These are phyloP conservation scores for Bruguiera gymnorhiza DNA, from an alignment of 345 rosid genomes.

Conservation along the genomic window DNA sequence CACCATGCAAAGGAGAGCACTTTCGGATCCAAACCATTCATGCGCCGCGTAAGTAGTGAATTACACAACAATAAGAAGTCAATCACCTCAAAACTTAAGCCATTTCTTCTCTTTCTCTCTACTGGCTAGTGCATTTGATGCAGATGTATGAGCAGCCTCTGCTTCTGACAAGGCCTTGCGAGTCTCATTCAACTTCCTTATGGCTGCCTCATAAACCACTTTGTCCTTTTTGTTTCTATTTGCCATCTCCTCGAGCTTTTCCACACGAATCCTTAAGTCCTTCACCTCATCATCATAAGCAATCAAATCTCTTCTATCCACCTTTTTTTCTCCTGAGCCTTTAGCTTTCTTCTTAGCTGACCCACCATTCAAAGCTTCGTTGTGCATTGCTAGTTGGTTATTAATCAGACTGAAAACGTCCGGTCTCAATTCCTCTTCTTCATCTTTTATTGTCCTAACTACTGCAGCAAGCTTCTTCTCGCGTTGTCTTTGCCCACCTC, in stretches of 20 bases:
- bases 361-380: slow-evolving; percentile 34
- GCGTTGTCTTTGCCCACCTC: slow-evolving; percentile 92
- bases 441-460: slow-evolving; percentile 55
- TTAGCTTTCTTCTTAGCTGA: slow-evolving; percentile 40
- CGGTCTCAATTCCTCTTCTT: slow-evolving; percentile 54
- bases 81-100: slow-evolving; percentile 64
- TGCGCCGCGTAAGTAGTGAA: background rate
- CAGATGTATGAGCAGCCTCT: slow-evolving; percentile 69
- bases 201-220: slow-evolving; percentile 69
- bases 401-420: slow-evolving; percentile 84
- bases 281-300: slow-evolving; percentile 72
- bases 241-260: slow-evolving; percentile 79
- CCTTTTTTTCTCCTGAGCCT: slow-evolving; percentile 53
- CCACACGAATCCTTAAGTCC: slow-evolving; percentile 51
- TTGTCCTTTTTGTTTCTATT: slow-evolving; percentile 75
- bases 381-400: slow-evolving; percentile 46
- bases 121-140: slow-evolving; percentile 57
- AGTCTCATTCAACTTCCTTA: slow-evolving; percentile 62
- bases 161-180: slow-evolving; percentile 59
- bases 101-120: slow-evolving; percentile 91
- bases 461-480: slow-evolving; percentile 78
- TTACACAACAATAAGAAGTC: background rate
- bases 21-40: background rate
- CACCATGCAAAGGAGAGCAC: background rate
- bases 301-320: slow-evolving; percentile 61